These are phyloP conservation scores for Neltuma alba DNA, from an alignment of 306 rosid species.

Conservation along the genomic window DNA sequence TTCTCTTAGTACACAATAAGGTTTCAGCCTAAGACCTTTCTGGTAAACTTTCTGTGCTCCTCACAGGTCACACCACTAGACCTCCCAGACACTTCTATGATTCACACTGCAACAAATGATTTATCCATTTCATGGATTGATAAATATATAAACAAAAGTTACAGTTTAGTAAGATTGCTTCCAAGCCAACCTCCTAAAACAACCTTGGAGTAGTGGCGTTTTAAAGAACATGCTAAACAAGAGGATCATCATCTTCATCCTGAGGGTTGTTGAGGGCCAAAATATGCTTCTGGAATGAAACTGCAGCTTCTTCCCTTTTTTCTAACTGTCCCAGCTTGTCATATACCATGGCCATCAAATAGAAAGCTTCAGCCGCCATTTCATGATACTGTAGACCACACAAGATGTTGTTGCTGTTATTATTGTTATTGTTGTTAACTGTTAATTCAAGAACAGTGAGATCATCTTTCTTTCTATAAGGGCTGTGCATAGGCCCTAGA, in stretches of 20 bases:
- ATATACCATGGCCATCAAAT: conserved; percentile 80
- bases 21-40: neutral
- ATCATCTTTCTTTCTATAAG: neutral
- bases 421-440: neutral
- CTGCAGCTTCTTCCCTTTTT: conserved; percentile 86
- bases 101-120: neutral
- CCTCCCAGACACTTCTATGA: neutral
- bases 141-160: neutral
- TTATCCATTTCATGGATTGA: neutral
- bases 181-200: neutral
- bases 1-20: neutral
- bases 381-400: conserved; percentile 71
- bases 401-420: neutral
- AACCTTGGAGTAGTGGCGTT: neutral
- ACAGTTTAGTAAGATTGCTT: neutral
- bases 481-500: neutral
- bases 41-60: neutral
- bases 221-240: conserved; percentile 45
- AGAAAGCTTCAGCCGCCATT: conserved; percentile 94
- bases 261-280: conserved; percentile 64
- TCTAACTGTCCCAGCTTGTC: conserved; percentile 72
- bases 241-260: conserved; percentile 50
- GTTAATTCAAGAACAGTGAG: neutral
- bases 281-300: conserved; percentile 73
- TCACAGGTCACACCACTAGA: neutral